Evolutionary conservation across 148 eudicot species (phyloP), one percentile per base, ranked within the genome.

Genomic region (Spergularia bocconei): DNA sequence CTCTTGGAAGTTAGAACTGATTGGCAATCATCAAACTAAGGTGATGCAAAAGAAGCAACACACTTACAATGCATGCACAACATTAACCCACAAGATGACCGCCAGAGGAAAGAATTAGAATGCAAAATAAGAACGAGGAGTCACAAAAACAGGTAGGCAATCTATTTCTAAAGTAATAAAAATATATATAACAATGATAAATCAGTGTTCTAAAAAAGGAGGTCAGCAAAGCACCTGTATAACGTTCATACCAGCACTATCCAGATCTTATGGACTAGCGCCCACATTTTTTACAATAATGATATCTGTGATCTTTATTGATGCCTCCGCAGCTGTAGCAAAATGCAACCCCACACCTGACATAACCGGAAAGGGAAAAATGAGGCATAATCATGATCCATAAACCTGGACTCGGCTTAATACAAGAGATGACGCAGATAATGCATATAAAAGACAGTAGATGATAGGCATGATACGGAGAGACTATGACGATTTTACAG

Each of bases 271-370:
- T 19, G 62, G 70, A 62, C 75, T 81, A 81, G 19, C 47, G 74
- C 41, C 81, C 78, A 66, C 91, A 88, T 10, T 82, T 77, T 23
- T 73, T 39, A 72, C 91, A 70, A 38, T 79, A 80, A 59, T 67
- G 70, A 70, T 81, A 84, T 58, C 6, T n/a, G 69, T 20, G 68
- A 4, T 75, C 84, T 70, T 48, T 70, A 76, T 78, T 76, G 77
- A 51, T 33, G 58, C 64, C 36, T 69, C 88, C 91, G 62, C 91
- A 88, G 55, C 79, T 81, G 87, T 88, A 88, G 67, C 91, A 88
- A 74, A 88, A 88, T n/a, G 81, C 65, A 81, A 77, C n/a, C 73
- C 86, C 86, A 68, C 91, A 88, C 83, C 91, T 87, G 81, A 25
- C 53, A 61, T 72, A 54, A 69, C n/a, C 44, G 17, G 62, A 9